A percentile compares a stretch with the other conserved stretches of the same genome.
phyloP scores from a whole-genome alignment of 179 eudicot genomes.

The Silene coronaria region DNA sequence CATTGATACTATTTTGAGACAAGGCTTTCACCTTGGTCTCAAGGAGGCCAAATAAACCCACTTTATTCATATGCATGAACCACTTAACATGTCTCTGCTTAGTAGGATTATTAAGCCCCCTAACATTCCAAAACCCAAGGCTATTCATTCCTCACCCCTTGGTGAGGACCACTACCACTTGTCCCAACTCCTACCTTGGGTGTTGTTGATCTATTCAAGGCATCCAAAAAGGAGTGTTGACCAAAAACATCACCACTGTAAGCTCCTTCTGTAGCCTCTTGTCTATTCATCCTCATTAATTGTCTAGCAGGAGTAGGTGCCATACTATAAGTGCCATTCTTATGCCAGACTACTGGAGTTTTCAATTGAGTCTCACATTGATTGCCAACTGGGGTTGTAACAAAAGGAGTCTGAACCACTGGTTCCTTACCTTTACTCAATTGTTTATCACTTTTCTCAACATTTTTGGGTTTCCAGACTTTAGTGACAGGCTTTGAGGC shows the following conservation, averaged over 20 bases:
- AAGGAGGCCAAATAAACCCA: no score
- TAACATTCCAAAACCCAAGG: neutral
- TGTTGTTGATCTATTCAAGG: neutral
- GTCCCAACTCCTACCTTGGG: neutral
- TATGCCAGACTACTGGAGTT: neutral
- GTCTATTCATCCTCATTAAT: neutral
- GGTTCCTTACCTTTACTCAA: no score
- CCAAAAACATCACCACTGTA: neutral
- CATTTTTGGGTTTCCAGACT: no score
- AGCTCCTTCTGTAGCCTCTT: neutral
- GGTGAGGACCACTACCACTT: neutral
- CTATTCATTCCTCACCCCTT: neutral
- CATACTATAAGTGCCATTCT: neutral
- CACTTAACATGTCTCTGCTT: no score
- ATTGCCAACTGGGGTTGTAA: no score
- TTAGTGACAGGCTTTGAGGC: no score
- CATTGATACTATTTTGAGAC: neutral
- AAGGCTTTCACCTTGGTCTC: no score
- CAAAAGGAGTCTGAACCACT: no score
- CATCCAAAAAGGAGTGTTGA: neutral
- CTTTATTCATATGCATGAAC: neutral
- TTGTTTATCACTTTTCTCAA: no score
- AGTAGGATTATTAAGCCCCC: no score
- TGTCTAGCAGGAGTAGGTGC: neutral
- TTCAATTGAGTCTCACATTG: neutral